Percentiles rank a stretch among this genome's conserved stretches.
phyloP scores from a whole-genome alignment of 306 rosid genomes.

The Trichosanthes truncata region DNA sequence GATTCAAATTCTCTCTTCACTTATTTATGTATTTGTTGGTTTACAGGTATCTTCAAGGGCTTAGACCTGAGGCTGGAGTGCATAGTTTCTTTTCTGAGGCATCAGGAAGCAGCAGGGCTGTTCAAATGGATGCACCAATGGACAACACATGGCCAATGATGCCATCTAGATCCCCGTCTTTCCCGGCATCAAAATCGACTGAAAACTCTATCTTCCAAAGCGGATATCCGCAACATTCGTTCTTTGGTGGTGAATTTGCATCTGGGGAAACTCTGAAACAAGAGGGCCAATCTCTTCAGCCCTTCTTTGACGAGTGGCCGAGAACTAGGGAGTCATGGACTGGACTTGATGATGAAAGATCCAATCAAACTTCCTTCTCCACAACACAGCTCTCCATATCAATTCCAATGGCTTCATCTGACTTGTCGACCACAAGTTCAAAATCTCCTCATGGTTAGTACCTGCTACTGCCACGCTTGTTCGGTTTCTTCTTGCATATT shows the following conservation, averaged over 20 bases:
- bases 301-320: conserved; percentile 41
- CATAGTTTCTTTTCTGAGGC: conserved; percentile 33
- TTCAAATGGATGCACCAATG: conserved; percentile 21
- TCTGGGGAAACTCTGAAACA: conserved; percentile 23
- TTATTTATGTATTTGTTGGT: not conserved
- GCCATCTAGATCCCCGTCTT: conserved; percentile 22
- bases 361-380: conserved; percentile 38
- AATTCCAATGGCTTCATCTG: conserved; percentile 31
- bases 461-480: not conserved
- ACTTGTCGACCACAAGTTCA: conserved; percentile 27
- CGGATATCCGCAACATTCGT: conserved; percentile 21
- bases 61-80: conserved; percentile 30
- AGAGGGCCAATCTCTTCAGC: conserved; percentile 39
- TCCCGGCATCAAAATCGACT: conserved; percentile 19
- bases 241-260: conserved; percentile 18
- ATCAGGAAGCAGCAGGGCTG: conserved; percentile 28
- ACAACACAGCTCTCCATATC: conserved; percentile 43
- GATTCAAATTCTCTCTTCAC: not conserved
- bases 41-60: conserved; percentile 34
- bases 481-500: not conserved
- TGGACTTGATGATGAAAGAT: conserved; percentile 34
- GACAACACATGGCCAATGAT: conserved; percentile 31
- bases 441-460: conserved; percentile 33
- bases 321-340: conserved; percentile 37
- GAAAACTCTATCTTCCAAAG: conserved; percentile 19